Base-by-base conservation (phyloP, 108 stramenopile genomes). In the Skeletonema tropicum region DNA sequence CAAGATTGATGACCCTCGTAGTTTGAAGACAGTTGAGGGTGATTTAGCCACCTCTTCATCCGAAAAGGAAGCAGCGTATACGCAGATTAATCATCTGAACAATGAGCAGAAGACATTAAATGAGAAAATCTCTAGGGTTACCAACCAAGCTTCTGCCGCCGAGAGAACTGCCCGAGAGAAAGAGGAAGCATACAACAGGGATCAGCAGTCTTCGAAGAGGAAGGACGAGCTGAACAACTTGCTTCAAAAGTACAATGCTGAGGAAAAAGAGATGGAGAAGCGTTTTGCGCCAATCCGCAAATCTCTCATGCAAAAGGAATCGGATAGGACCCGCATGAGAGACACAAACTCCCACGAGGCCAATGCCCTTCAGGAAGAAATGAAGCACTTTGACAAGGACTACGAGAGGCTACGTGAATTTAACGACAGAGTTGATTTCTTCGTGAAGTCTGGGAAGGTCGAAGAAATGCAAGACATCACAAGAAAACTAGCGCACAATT, bases 131-230 rank as follows among this genome's bases (percentile, higher is more conserved):
- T 75, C 57, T 32, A 71, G 68, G 13, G 65, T 70, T 19, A 83
- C 75, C n/a, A 71, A 66, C 45, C 71, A 82, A 73, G 80, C 79
- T 13, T 41, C 76, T 66, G 57, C 60, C 52, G 83, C 84, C 10
- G 93, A 94, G 64, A 60, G 87, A 29, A 68, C 65, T 14, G 80
- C 86, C 2, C 55, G 83, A 19, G 87, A 88, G 31, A 92, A 87
- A 71, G 89, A 92, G 68, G 85, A 74, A 17, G 82, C 85, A 57
- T 90, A 79, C 73, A 83, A 80, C 21, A 77, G 88, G 55, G 89
- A 91, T 64, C 83, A 88, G 33, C 68, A 83, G 48, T 57, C 80
- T 23, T 73, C 71, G 1, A 77, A 79, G 52, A 71, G 82, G 57
- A 81, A 82, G 66, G 76, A 68, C 33, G 88, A 85, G 58, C 74